These are phyloP conservation scores for Penicillium sp. DNA, from an alignment of 2,329 filamentous ascomycete species.

Conservation along the genomic window DNA sequence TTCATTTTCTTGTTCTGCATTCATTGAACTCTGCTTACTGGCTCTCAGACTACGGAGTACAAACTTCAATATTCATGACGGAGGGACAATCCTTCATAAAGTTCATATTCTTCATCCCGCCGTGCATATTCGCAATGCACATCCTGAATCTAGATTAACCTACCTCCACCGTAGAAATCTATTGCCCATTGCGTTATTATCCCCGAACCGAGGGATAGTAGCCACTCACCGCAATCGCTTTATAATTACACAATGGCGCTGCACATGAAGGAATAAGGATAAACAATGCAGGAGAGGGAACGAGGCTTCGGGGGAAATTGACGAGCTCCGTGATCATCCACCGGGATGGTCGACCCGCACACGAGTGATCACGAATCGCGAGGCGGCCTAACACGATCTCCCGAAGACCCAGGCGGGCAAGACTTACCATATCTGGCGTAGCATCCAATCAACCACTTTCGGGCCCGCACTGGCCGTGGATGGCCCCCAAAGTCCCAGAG, in stretches of 20 bases:
- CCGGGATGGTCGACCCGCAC: slow-evolving; percentile 6
- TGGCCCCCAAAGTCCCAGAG: background rate
- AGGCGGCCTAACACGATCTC: slow-evolving; percentile 20
- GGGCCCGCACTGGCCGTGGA: slow-evolving; percentile 16
- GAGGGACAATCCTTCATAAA: background rate
- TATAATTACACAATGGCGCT: background rate
- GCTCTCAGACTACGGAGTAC: background rate
- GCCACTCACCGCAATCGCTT: background rate
- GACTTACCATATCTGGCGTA: slow-evolving; percentile 28
- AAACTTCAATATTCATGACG: background rate
- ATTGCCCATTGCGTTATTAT: background rate
- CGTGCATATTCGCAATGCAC: background rate
- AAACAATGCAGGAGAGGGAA: background rate
- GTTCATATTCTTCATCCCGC: background rate
- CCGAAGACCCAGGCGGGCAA: slow-evolving; percentile 23
- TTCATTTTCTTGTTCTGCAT: background rate
- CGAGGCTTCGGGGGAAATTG: background rate
- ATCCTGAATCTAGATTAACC: background rate
- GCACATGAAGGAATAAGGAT: background rate
- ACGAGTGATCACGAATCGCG: slow-evolving; percentile 1
- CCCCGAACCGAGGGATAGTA: background rate
- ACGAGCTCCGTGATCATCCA: slow-evolving; percentile 6
- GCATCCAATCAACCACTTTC: slow-evolving; percentile 9
- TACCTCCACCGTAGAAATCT: background rate
- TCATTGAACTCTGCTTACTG: background rate